Evolutionary conservation across 2,329 filamentous ascomycete genomes (phyloP), one percentile per base, ranked within the genome.

Genomic region (Kalmusia sp.): DNA sequence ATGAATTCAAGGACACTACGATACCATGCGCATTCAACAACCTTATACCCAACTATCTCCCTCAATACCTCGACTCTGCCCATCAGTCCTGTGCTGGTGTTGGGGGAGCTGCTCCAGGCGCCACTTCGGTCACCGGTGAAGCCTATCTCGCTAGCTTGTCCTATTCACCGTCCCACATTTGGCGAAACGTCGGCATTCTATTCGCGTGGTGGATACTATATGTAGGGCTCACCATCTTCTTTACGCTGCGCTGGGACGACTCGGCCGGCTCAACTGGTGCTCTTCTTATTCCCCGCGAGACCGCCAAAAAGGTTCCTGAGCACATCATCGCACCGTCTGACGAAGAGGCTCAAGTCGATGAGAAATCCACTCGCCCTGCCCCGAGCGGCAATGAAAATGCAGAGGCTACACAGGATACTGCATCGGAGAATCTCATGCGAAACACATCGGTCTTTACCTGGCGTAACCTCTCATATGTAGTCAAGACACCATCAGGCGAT

Each of bases 401-500:
- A 1, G 27, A 40, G 3, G n/a, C 28, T 33, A 15, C 15, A 12
- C 33, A 31, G 8, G 17, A 27, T 9, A 8, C 15, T 21, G 40
- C 25, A n/a, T n/a, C 8, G 22, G 28, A 25, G 31, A 12, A 7
- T 21, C 15, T 39, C 11, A 33, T 31, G 22, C 43, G 31, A 14
- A 46, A 46, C 22, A 46, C 43, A 61, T 77, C 83, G 1, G 75
- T 85, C 1, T 73, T 86, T 34, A 85, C 82, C 3, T 86, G 84
- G 84, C 73, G 78, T 40, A 75, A 85, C 59, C 79, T 86, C 4
- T 77, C 74, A 39, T 85, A 84, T 53, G 82, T 93, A 62, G 88
- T 96, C 2, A 91, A 87, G 73, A 96, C 84, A 53, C 81, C 82
- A 51, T 79, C 77, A 35, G 80, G 79, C 15, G 69, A 77, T 4